These are phyloP conservation scores for Lactifluus echinatus DNA, from an alignment of 768 basidiomycete species.

Conservation along the genomic window DNA sequence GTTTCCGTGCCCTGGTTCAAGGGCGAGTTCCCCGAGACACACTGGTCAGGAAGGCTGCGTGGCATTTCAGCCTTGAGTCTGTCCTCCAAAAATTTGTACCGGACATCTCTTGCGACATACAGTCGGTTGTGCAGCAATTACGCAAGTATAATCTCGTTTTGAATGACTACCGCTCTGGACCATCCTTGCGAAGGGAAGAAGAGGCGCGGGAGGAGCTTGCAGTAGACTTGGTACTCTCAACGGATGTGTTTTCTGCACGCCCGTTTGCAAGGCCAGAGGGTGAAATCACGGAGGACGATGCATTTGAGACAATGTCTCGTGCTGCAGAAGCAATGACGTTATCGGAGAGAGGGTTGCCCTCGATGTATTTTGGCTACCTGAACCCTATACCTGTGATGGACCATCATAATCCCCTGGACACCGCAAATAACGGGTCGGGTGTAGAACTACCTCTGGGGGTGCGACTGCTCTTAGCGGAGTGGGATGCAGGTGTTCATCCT, in stretches of 20 bases:
- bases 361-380: conserved; percentile 53
- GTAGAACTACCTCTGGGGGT: conserved; percentile 39
- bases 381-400: conserved; percentile 36
- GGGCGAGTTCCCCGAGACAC: conserved; percentile 36
- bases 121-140: conserved; percentile 33
- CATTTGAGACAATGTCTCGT: conserved; percentile 48
- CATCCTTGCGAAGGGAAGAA: conserved; percentile 39
- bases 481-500: conserved; percentile 50
- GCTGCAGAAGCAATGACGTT: conserved; percentile 43
- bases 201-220: conserved; percentile 53
- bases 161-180: conserved; percentile 30
- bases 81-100: conserved; percentile 37
- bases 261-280: conserved; percentile 27
- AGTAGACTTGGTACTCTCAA: conserved; percentile 53
- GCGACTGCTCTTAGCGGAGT: conserved; percentile 56
- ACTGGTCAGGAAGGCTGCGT: conserved; percentile 37
- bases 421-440: neutral
- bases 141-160: conserved; percentile 36
- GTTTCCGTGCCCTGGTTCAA: conserved; percentile 43
- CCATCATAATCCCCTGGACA: conserved; percentile 17
- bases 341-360: conserved; percentile 41
- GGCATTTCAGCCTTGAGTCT: conserved; percentile 44
- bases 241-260: conserved; percentile 45
- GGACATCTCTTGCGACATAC: conserved; percentile 30
- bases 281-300: conserved; percentile 25